Base-by-base conservation (phyloP, 805 yeast species). In the Martiniozyma abietophila region DNA sequence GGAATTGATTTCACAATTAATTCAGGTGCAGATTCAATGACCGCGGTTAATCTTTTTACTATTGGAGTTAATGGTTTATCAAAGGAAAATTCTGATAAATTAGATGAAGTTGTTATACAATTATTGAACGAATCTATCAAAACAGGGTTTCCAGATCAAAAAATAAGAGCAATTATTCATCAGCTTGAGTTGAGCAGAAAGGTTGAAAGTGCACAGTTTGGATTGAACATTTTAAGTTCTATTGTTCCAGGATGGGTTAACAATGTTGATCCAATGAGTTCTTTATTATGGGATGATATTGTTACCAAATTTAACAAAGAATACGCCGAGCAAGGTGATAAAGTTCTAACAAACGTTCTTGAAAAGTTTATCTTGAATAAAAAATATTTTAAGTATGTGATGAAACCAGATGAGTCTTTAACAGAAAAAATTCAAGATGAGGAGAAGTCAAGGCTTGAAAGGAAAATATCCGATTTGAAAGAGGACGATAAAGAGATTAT, bases 121-220 rank as follows among this genome's bases (percentile, higher is more conserved):
- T 69, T 76, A 4, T 56, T 88, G 18, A 45, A 56, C 3, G 58
- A 68, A 15, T 59, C 68, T 8, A 51, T 63, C 8, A 52, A 53
- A 16, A 50, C 50, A 4, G 71, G 74, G 1, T 72, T 81, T 46
- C 69, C 75, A 8, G 60, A 62, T 12, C 51, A 64, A 11, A 74
- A 84, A 47, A 69, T 92, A n/a, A 78, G 81, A 36, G 97, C 95
- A 0, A 72, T 89, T 32, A 65, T 92, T 25, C 94, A 86, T 55
- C 97, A 88, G 53, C 59, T 86, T 23, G 98, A 92, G 54, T 59
- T 92, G 20, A 59, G 75, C 23, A 78, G 84, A 53, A 84, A 84
- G 47, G 88, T 85, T 45, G 94, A 86, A 43, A 86, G 80, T 46
- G 78, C 97, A 0, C 82, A 83, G 40, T 92, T 85, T 61, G 98